A percentile compares a stretch with the other conserved stretches of the same genome.
Conservation (phyloP, 495 filamentous ascomycete genomes). For the Podospora conica region DNA sequence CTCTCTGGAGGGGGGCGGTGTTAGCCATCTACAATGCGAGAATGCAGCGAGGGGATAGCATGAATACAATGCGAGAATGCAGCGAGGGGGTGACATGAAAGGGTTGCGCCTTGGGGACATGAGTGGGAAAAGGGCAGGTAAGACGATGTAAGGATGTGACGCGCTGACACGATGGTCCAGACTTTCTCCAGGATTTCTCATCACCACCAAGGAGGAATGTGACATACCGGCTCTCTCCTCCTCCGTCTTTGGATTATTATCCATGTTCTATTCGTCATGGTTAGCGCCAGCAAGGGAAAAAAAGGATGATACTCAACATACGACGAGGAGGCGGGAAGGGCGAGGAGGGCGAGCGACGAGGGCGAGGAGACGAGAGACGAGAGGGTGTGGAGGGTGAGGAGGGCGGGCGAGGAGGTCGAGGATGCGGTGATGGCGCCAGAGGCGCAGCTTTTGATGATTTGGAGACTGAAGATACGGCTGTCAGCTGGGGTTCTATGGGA, state of each 20-base stretch:
- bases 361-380: too few species aligned
- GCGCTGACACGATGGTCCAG: not conserved
- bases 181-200: not conserved
- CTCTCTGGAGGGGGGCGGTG: not conserved
- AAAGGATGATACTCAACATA: too few species aligned
- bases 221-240: not conserved
- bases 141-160: not conserved
- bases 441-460: not conserved
- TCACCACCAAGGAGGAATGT: not conserved
- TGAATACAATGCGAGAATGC: too few species aligned
- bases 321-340: too few species aligned
- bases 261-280: not conserved
- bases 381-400: too few species aligned
- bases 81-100: too few species aligned
- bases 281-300: too few species aligned
- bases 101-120: not conserved
- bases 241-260: not conserved
- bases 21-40: not conserved
- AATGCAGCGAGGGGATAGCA: too few species aligned
- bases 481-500: not conserved
- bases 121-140: not conserved
- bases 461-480: not conserved
- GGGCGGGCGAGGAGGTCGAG: too few species aligned
- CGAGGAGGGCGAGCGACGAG: too few species aligned
- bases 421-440: too few species aligned